phyloP scores from a whole-genome alignment of 495 filamentous ascomycete species.

The Ascobolus immersus region DNA sequence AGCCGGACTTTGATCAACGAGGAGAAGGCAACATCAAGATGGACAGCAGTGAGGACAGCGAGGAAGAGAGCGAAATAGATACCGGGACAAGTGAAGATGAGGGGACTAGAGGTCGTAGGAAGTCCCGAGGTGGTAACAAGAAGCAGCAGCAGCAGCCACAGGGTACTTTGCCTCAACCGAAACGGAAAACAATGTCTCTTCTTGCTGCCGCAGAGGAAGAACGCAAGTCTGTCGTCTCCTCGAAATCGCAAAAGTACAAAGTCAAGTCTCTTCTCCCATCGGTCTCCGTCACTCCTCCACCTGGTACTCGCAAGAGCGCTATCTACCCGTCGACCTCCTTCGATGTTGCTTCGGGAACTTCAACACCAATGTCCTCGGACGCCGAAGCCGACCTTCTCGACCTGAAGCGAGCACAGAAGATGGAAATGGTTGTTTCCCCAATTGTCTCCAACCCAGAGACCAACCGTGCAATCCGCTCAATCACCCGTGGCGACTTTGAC shows the following conservation, averaged over 20 bases:
- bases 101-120: constrained; percentile 3
- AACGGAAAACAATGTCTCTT: constrained; percentile 26
- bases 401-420: constrained; percentile 59
- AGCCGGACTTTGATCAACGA: constrained; percentile 36
- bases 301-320: constrained; percentile 23
- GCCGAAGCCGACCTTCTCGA: constrained; percentile 63
- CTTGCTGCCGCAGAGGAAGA: constrained; percentile 53
- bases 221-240: constrained; percentile 26
- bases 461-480: constrained; percentile 60
- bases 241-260: constrained; percentile 17
- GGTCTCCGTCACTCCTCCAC: constrained; percentile 36
- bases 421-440: constrained; percentile 52
- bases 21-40: constrained; percentile 22
- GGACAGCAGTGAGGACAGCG: constrained; percentile 13
- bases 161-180: constrained; percentile 5
- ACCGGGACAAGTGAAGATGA: constrained; percentile 14
- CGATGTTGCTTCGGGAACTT: constrained; percentile 40
- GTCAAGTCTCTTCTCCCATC: constrained; percentile 34
- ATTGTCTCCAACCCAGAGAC: constrained; percentile 48
- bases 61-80: constrained; percentile 25
- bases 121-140: constrained; percentile 13
- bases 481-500: constrained; percentile 63
- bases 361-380: constrained; percentile 65
- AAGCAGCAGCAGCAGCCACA: constrained; percentile 16
- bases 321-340: constrained; percentile 66